Base-by-base conservation (phyloP, 345 rosid genomes). In the Hevea brasiliensis region DNA sequence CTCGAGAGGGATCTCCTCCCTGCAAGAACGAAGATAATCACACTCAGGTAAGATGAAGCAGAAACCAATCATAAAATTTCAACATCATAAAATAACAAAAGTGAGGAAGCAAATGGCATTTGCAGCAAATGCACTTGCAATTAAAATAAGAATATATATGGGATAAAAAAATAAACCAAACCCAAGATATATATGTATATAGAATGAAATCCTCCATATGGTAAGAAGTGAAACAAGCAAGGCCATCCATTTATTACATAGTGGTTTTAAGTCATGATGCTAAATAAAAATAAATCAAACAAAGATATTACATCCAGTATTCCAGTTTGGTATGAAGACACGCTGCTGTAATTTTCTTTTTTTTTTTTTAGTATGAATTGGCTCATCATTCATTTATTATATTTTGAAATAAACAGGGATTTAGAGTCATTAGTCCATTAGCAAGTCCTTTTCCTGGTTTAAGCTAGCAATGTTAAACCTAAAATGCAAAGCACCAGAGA, bases 1-100 rank as follows among this genome's bases (percentile, higher is more conserved):
- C 81, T 57, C 24, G 78, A 45, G 96, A 87, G 56, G 97, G 97
- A 70, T 92, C 97, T 56, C 92, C 92, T 79, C 82, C 90, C 96
- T 92, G 79, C 68, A 80, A 80, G 73, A 54, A 72, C 75, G 35
- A 72, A 56, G 26, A 37, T 17, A 71, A 48, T 53, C 53, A 47
- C 35, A 57, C 14, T 5, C 40, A 48, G 56, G 14, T 54, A 11
- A 41, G 20, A 65, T 35, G 59, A 55, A 20, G 65, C 18, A 58
- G 11, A 29, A 45, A 18, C 24, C 7, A n/a, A 23, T 8, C 50
- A 69, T 47, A 5, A 17, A 20, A 32, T 14, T 61, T 37, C 3
- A 1, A 35, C 48, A 40, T n/a, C 48, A 62, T 65, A 1, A 32
- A 60, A 57, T 44, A 68, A 24, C n/a, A 58, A 72, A 62, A 2